Evolutionary conservation across 2,329 filamentous ascomycete genomes (phyloP).

Genomic region (Claviceps monticola): DNA sequence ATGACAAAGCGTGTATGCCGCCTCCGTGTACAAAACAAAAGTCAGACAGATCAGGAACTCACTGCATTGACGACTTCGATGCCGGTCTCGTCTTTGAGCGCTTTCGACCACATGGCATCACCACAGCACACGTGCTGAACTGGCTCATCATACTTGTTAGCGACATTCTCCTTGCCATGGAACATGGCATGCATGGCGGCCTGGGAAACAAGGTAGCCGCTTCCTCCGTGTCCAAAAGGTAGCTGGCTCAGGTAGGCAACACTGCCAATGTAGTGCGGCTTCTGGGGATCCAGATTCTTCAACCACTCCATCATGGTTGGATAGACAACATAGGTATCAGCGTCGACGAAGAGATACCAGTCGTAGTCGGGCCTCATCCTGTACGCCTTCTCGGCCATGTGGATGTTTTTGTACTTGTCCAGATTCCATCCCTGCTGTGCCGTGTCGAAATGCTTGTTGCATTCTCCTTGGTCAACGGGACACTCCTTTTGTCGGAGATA

Average conservation of each 20-base stretch:
- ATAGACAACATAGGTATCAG: constrained; percentile 44
- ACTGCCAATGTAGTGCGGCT: constrained; percentile 37
- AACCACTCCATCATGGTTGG: constrained; percentile 37
- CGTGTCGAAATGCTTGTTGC: constrained; percentile 19
- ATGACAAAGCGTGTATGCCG: too few species aligned
- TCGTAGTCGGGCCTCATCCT: constrained; percentile 34
- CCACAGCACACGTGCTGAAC: constrained; percentile 34
- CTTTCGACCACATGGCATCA: constrained; percentile 34
- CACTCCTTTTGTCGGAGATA: constrained; percentile 32
- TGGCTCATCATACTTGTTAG: constrained; percentile 30
- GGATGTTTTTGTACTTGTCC: constrained; percentile 50
- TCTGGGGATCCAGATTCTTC: constrained; percentile 24
- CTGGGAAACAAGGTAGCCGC: constrained; percentile 38
- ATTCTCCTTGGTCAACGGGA: constrained; percentile 29
- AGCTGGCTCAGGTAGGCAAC: constrained; percentile 27
- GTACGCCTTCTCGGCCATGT: constrained; percentile 43
- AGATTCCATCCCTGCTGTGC: constrained; percentile 33
- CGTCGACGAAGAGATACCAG: constrained; percentile 48
- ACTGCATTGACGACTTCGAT: constrained; percentile 28
- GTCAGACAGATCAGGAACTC: constrained; percentile 10
- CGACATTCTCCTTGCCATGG: constrained; percentile 27
- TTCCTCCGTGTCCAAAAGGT: constrained; percentile 41
- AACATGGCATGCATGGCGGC: constrained; percentile 35
- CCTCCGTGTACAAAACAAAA: neutral
- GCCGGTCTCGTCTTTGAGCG: constrained; percentile 29